These are phyloP conservation scores for Aurinia saxatilis DNA, from an alignment of 345 rosid species.

Conservation along the genomic window DNA sequence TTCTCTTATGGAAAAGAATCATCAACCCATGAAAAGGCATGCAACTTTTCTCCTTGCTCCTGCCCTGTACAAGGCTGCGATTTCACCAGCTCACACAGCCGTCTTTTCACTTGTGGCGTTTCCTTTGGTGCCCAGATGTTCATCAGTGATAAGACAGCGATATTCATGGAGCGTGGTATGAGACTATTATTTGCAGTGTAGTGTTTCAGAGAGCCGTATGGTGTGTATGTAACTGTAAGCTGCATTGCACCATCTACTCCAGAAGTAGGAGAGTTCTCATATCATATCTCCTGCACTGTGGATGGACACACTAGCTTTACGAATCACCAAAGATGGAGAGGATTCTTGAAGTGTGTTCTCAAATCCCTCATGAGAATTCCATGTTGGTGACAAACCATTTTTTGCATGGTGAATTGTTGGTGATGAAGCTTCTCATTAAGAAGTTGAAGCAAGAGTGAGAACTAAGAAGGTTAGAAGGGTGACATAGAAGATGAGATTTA, in stretches of 20 bases:
- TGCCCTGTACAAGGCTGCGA: slow-evolving; percentile 37
- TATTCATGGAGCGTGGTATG: rapidly evolving
- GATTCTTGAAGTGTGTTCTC: background rate
- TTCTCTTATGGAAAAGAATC: slow-evolving; percentile 19
- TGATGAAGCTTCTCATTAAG: background rate
- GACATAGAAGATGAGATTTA: too few relatives aligned
- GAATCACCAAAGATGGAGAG: background rate
- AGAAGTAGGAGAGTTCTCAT: background rate
- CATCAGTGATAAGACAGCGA: background rate
- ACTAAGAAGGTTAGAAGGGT: too few relatives aligned
- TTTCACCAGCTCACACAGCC: background rate
- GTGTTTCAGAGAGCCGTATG: background rate
- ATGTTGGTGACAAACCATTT: background rate
- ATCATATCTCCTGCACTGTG: background rate
- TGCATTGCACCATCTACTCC: background rate
- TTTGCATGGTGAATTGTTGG: background rate
- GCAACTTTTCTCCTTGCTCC: slow-evolving; percentile 23
- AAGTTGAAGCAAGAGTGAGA: too few relatives aligned
- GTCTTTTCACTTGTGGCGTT: background rate
- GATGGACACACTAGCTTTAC: background rate
- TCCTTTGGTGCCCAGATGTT: background rate
- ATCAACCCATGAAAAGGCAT: slow-evolving; percentile 30
- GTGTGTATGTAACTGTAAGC: background rate
- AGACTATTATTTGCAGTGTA: background rate
- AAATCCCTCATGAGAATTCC: background rate